Base-by-base conservation (phyloP, 768 basidiomycete species). In the Suillus brevipes region DNA sequence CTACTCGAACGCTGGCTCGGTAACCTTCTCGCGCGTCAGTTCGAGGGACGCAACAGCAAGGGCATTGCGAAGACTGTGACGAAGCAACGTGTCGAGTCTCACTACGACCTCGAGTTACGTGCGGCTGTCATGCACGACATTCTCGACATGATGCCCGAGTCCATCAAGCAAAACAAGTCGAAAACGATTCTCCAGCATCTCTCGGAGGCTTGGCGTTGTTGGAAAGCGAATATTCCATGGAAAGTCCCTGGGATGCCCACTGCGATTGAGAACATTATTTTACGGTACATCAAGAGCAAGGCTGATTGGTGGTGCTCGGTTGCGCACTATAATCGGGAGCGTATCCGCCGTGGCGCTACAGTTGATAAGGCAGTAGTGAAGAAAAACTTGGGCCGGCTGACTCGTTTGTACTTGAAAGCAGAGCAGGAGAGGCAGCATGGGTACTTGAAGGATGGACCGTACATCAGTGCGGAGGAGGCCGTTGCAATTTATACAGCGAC, bases 101-200 rank as follows among this genome's bases (percentile, higher is more conserved):
- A 99, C 76, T 99, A 96, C 71, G 97, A 99, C 77, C 84, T 99
- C 42, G 97, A 99, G 75, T 81, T 99, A 52, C 90, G 97, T 62
- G 97, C 97, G 0, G 96, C 97, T 56, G 97, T 99, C 71, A 99
- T 99, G 97, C 97, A 98, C 80, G 97, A 99, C 78, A 99, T 99
- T 70, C 83, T 99, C 70, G 97, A 99, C 81, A 98, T 99, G 97
- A 98, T 99, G 97, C 97, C 97, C 8, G 97, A 99, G 78, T 95
- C 93, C 2, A 96, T 99, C 82, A 96, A 96, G 79, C 95, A 96
- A 79, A 99, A 99, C 81, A 99, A 99, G 82, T 89, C 95, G n/a
- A 99, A 99, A 83, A 99, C 97, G 13, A 99, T 99, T 69, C 74
- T 99, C 74, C 97, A 99, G 76, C 97, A 99, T 76, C 80, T 99